Evolutionary conservation across 2,329 filamentous ascomycete species (phyloP), one percentile per base, ranked within the genome.

Genomic region (Epichloe coenophiala): DNA sequence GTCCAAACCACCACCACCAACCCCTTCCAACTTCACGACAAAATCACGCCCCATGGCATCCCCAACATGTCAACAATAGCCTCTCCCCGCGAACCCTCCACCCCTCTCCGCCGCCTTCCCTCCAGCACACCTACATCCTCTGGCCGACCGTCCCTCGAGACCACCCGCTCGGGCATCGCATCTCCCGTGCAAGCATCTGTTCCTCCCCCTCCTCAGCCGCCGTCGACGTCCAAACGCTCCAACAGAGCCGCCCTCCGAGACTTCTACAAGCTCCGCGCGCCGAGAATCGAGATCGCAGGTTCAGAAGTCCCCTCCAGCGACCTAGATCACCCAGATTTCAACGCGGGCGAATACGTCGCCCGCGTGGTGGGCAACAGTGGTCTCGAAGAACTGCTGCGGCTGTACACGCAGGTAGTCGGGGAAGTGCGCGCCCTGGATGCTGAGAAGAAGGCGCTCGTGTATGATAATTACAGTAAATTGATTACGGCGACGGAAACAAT

Each of bases 401-500:
- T 84, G 1, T 89, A 93, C 63, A 81, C 84, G 45, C 76, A 79
- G 21, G 73, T 91, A 9, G 68, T 91, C 57, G 77, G 81, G 57
- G 91, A 97, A 68, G 91, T 95, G 45, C 73, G 89, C 38, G 90
- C 88, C 2, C 74, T 98, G 17, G 93, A 97, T 61, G 91, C 91
- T 23, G 93, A 98, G 74, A 86, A 93, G 67, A 98, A 98, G 70
- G 90, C 91, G 2, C 71, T 98, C 54, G 93, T 98, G 4, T 98
- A 98, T 66, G 91, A 98, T 65, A 98, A 98, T 64, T 98, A 97
- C 67, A 93, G 86, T 58, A 97, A 97, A 69, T 71, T 98, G 58
- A 96, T 98, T 57, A 80, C 84, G n/a, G 93, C 93, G 1, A 96
- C 94, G 11, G 91, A 95, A 67, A 97, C 91, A 3, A 98, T 98